Evolutionary conservation across 2,329 filamentous ascomycete genomes (phyloP).

Genomic region (Beauveria sp.): DNA sequence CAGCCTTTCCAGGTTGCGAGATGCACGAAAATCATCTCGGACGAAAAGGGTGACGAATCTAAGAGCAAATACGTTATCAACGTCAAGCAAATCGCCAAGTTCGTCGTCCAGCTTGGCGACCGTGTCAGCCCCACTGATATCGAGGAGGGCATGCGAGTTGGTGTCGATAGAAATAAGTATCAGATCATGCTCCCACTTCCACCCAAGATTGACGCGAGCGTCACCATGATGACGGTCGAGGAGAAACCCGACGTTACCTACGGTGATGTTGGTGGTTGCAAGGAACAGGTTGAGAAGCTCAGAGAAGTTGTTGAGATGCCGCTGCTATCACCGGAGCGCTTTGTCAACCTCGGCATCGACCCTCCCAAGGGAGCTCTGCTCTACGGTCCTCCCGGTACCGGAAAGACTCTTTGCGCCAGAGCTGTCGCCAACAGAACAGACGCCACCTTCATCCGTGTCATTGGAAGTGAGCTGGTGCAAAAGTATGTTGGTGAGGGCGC

Average conservation of each 20-base stretch:
- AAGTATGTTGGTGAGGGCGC: slow-evolving; percentile 99
- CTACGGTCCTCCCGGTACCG: slow-evolving; percentile 95
- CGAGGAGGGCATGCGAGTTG: slow-evolving; percentile 97
- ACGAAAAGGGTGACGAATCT: slow-evolving; percentile 83
- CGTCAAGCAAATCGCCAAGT: slow-evolving; percentile 99
- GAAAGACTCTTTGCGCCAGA: slow-evolving; percentile 95
- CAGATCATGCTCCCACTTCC: slow-evolving; percentile 94
- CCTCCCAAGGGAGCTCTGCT: slow-evolving; percentile 95
- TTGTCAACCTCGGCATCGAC: slow-evolving; percentile 97
- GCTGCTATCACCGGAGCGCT: slow-evolving; percentile 88
- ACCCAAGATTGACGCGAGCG: slow-evolving; percentile 96
- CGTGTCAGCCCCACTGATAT: slow-evolving; percentile 97
- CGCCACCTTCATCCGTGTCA: slow-evolving; percentile 96
- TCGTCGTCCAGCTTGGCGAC: slow-evolving; percentile 95
- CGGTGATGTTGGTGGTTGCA: slow-evolving; percentile 96
- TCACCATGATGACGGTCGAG: slow-evolving; percentile 99
- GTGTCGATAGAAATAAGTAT: slow-evolving; percentile 98
- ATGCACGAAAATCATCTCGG: slow-evolving; percentile 98
- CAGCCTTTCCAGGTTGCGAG: slow-evolving; percentile 94
- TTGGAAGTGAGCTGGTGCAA: slow-evolving; percentile 94
- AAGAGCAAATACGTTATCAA: slow-evolving; percentile 99
- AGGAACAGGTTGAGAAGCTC: slow-evolving; percentile 98
- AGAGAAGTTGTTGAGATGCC: slow-evolving; percentile 99
- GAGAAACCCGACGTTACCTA: slow-evolving; percentile 99
- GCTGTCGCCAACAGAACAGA: slow-evolving; percentile 97